Percentiles rank a stretch among this genome's conserved stretches.
These are phyloP conservation scores for Nemophila menziesii DNA, from an alignment of 257 asterid genomes.

Conservation along the genomic window DNA sequence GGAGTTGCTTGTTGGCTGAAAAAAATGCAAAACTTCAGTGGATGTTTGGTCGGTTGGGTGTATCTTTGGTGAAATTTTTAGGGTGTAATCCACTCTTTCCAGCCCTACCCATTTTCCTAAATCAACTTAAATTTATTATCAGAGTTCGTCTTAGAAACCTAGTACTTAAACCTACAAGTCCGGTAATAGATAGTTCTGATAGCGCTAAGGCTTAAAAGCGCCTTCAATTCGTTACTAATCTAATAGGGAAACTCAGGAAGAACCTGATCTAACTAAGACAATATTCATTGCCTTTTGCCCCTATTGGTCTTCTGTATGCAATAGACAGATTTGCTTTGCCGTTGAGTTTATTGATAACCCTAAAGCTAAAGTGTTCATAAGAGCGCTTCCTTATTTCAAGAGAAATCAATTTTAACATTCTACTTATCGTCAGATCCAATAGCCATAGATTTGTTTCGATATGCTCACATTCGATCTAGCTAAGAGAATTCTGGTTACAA, in stretches of 20 bases:
- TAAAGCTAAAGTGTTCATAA: slow-evolving; percentile 6
- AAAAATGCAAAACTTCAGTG: slow-evolving; percentile 26
- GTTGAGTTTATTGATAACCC: slow-evolving; percentile 7
- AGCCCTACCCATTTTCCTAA: neutral
- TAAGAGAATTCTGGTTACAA: slow-evolving; percentile 3
- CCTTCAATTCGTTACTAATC: no score
- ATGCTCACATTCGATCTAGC: slow-evolving; percentile 10
- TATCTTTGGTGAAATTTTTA: slow-evolving; percentile 25
- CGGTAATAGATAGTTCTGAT: no score
- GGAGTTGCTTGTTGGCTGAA: slow-evolving; percentile 28
- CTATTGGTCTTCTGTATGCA: no score
- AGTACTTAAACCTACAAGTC: no score
- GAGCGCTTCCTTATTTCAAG: slow-evolving; percentile 4
- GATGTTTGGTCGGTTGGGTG: slow-evolving; percentile 39
- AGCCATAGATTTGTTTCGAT: slow-evolving; percentile 6
- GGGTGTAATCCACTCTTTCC: slow-evolving; percentile 5
- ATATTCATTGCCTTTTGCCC: no score
- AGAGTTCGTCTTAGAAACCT: no score
- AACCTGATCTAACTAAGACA: no score
- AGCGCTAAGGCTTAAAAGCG: no score
- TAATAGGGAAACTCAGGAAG: slow-evolving; percentile 11
- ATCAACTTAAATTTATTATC: slow-evolving; percentile 5
- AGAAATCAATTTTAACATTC: slow-evolving; percentile 3
- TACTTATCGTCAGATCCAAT: slow-evolving; percentile 5
- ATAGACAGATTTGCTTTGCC: no score